A percentile compares a stretch with the other conserved stretches of the same genome.
These are phyloP conservation scores for Saturnispora besseyi DNA, from an alignment of 805 yeast species.

Conservation along the genomic window DNA sequence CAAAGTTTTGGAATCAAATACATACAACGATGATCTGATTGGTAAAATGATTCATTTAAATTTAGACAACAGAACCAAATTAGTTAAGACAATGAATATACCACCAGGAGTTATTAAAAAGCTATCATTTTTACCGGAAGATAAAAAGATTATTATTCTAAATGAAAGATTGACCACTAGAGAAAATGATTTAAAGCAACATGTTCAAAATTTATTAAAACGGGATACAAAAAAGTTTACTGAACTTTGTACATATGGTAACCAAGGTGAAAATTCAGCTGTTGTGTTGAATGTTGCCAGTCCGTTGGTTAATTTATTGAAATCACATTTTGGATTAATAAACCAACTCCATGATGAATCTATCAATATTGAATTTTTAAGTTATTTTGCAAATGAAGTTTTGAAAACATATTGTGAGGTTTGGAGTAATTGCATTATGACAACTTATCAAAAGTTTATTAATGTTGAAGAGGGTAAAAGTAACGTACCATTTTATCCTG, in stretches of 20 bases:
- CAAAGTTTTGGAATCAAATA: conserved; percentile 37
- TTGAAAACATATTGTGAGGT: conserved; percentile 5
- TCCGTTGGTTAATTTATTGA: conserved; percentile 2
- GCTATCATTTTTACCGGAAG: conserved; percentile 44
- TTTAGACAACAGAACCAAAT: conserved; percentile 48
- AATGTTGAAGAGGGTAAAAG: not conserved
- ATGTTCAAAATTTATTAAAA: conserved; percentile 4
- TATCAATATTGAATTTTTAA: conserved; percentile 5
- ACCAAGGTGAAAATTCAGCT: not conserved
- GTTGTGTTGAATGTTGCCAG: not conserved
- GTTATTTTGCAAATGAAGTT: conserved; percentile 6
- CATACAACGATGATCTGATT: conserved; percentile 68
- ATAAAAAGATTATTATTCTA: conserved; percentile 60
- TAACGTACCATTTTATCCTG: conserved; percentile 4
- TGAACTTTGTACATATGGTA: conserved; percentile 3
- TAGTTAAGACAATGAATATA: conserved; percentile 43
- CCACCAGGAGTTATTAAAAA: conserved; percentile 38
- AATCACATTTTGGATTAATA: conserved; percentile 7
- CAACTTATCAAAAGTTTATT: conserved; percentile 3
- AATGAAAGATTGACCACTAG: conserved; percentile 59
- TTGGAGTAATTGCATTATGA: conserved; percentile 6
- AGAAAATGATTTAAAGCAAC: conserved; percentile 33
- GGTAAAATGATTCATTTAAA: conserved; percentile 72
- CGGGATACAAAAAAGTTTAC: conserved; percentile 4
- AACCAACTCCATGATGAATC: conserved; percentile 6